Percentiles rank a stretch among this genome's conserved stretches.
Conservation (phyloP, 2,329 filamentous ascomycete species). For the Aspergillus uvarum region DNA sequence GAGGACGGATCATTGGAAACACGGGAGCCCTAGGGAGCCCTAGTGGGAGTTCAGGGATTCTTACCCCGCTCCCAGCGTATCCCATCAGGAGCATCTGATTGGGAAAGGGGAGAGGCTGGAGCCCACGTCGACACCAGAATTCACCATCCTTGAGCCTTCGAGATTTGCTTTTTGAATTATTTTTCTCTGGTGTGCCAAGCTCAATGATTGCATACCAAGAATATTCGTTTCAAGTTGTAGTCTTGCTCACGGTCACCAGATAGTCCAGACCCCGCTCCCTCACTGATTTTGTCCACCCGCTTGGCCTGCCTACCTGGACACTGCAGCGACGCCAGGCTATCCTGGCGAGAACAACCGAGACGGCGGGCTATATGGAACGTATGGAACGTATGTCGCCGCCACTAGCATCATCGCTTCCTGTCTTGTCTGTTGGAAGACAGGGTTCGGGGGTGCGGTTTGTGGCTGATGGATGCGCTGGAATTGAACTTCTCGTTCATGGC, state of each 20-base stretch:
- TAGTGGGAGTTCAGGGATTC: not conserved
- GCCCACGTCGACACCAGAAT: slow-evolving; percentile 4
- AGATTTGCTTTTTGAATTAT: slow-evolving; percentile 8
- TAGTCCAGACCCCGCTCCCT: slow-evolving; percentile 2
- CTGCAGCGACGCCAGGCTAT: slow-evolving; percentile 12
- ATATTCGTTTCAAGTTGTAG: slow-evolving; percentile 10
- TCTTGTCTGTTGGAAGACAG: not conserved
- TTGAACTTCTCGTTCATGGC: not conserved
- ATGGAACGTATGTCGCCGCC: slow-evolving; percentile 8
- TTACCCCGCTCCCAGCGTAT: slow-evolving; percentile 11
- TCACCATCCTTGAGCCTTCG: slow-evolving; percentile 2
- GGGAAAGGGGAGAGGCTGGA: slow-evolving; percentile 6
- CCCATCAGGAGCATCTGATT: slow-evolving; percentile 12
- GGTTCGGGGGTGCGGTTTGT: not conserved
- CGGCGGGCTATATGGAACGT: slow-evolving; percentile 4
- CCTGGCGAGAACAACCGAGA: slow-evolving; percentile 1
- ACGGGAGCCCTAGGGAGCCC: not conserved
- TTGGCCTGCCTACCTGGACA: slow-evolving; percentile 10
- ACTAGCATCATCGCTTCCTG: slow-evolving; percentile 4
- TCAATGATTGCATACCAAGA: slow-evolving; percentile 1
- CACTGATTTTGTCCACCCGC: slow-evolving; percentile 9
- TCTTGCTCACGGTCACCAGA: slow-evolving; percentile 14
- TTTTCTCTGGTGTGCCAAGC: slow-evolving; percentile 10
- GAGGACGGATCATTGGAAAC: not conserved
- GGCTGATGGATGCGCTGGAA: slow-evolving; percentile 3